phyloP scores from a whole-genome alignment of 345 rosid genomes.

The Camelina laxa region DNA sequence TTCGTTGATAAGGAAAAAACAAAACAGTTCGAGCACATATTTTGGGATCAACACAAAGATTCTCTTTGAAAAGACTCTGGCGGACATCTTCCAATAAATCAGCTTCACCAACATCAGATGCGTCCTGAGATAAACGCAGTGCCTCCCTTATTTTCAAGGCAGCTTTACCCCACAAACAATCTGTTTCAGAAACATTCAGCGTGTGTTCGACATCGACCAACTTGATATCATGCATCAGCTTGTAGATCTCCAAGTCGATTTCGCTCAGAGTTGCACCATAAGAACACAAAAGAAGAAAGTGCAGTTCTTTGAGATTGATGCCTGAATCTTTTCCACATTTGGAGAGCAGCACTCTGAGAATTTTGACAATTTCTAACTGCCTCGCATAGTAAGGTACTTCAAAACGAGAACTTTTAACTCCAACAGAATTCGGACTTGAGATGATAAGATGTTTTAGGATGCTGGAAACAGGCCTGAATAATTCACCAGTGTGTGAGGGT shows the following conservation, averaged over 20 bases:
- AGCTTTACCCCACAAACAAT: constrained; percentile 84
- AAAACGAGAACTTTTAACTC: constrained; percentile 35
- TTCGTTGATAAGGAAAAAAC: constrained; percentile 71
- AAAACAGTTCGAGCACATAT: constrained; percentile 70
- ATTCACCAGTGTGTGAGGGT: constrained; percentile 55
- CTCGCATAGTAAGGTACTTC: constrained; percentile 45
- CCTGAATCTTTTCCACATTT: constrained; percentile 57
- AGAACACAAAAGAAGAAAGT: constrained; percentile 73
- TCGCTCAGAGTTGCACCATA: constrained; percentile 86
- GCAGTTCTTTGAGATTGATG: constrained; percentile 69
- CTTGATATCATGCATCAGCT: constrained; percentile 68
- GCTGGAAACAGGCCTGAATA: constrained; percentile 74
- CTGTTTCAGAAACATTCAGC: constrained; percentile 53
- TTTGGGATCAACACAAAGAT: constrained; percentile 78
- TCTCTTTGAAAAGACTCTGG: constrained; percentile 74
- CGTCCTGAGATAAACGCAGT: constrained; percentile 49
- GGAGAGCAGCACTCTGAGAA: constrained; percentile 66
- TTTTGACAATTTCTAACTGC: constrained; percentile 72
- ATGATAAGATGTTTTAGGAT: constrained; percentile 62
- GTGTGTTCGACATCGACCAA: constrained; percentile 45
- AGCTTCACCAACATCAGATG: constrained; percentile 49
- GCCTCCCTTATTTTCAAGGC: constrained; percentile 63
- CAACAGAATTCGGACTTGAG: constrained; percentile 42
- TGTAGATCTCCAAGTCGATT: constrained; percentile 73
- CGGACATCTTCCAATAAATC: constrained; percentile 55